These are phyloP conservation scores for Chalciporus pseudorubinellus DNA, from an alignment of 768 basidiomycete genomes.

Conservation along the genomic window DNA sequence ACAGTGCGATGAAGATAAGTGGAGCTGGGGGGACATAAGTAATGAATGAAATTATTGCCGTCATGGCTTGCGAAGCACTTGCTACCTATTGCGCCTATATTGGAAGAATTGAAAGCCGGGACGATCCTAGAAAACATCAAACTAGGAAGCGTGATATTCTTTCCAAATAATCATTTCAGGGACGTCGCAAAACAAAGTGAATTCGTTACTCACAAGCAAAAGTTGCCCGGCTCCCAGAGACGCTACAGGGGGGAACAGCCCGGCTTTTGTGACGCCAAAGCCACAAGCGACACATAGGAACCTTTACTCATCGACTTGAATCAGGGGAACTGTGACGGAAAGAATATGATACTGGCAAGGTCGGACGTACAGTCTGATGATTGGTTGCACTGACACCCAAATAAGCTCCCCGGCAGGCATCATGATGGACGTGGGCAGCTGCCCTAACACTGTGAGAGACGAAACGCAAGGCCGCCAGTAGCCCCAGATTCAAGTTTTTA, in stretches of 20 bases:
- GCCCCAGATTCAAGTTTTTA: neutral
- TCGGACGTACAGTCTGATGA: conserved; percentile 55
- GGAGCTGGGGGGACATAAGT: conserved; percentile 50
- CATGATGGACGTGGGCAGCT: conserved; percentile 10
- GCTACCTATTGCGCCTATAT: conserved; percentile 53
- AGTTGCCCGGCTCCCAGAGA: conserved; percentile 61
- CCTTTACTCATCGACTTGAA: conserved; percentile 30
- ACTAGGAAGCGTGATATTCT: conserved; percentile 60
- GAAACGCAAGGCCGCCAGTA: neutral
- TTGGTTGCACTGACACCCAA: conserved; percentile 60
- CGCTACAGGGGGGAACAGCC: conserved; percentile 57
- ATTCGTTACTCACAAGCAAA: conserved; percentile 42
- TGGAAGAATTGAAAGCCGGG: conserved; percentile 58
- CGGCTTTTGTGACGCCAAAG: conserved; percentile 56
- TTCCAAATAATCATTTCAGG: neutral
- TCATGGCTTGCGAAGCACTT: neutral
- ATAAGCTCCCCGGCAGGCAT: conserved; percentile 46
- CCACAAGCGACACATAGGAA: conserved; percentile 54
- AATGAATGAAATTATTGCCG: neutral
- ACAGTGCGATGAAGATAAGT: conserved; percentile 54
- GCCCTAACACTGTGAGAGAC: neutral
- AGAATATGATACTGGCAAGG: neutral
- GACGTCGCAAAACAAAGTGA: neutral
- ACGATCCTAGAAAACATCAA: conserved; percentile 74
- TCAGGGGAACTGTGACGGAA: neutral